Base-by-base conservation (phyloP, 345 rosid genomes). In the Zanthoxylum bungeanum region DNA sequence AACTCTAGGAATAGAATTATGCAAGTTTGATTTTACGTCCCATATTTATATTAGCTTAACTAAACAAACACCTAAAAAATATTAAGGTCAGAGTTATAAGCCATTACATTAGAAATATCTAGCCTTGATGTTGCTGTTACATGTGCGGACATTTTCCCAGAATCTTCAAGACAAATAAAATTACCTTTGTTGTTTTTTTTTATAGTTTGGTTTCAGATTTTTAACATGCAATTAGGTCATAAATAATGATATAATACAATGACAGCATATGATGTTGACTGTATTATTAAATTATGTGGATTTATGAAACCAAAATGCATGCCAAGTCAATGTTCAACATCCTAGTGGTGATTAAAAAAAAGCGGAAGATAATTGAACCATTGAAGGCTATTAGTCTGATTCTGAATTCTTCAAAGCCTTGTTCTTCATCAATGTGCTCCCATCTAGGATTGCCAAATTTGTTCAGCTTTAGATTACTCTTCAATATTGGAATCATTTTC, bases 401-500 rank as follows among this genome's bases (percentile, higher is more conserved):
- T 10, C 27, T 60, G 7, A 9, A 3, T 19, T 21, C 25, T 12
- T 40, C 50, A 24, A 14, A 40, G 25, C 37, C 24, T 27, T 46
- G 17, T 9, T 64, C n/a, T 47, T 46, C 56, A 28, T 27, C 56
- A 27, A 64, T 46, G 27, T 9, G 8, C 56, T 4, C 56, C 37
- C 27, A 34, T 21, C 28, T 63, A 77, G 50, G 57, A 55, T 31
- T 60, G 21, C 60, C 7, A 11, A 52, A 40, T 61, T 47, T 71
- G 27, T 28, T 42, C 44, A 67, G 25, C 36, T 70, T 40, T 50
- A 53, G n/a, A 16, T 9, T 47, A 28, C 1, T 69, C 49, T 51
- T 63, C 60, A 36, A 4, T 40, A 39, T 62, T 27, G 59, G 63
- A 61, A 37, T 74, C 75, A 39, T 6, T 53, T 52, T 66, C 63